These are phyloP conservation scores for Sarocladiaceae sp. DNA, from an alignment of 2,329 filamentous ascomycete species.

Conservation along the genomic window DNA sequence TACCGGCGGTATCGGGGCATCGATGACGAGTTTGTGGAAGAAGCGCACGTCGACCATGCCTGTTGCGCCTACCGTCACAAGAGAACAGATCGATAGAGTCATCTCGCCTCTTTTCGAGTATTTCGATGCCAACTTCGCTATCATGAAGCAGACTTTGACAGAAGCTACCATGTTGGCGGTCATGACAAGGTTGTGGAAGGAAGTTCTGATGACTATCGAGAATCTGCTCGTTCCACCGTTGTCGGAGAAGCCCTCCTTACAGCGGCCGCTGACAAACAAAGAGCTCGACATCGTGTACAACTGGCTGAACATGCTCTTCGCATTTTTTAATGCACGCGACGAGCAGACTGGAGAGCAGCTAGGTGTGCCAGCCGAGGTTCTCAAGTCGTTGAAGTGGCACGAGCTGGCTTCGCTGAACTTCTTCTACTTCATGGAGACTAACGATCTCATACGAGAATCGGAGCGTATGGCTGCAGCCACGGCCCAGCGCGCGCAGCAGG, in stretches of 20 bases:
- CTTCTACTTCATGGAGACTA: slow-evolving; percentile 94
- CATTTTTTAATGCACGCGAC: slow-evolving; percentile 92
- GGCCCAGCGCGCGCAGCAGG: slow-evolving; percentile 68
- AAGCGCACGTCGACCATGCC: slow-evolving; percentile 52
- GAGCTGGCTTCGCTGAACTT: slow-evolving; percentile 95
- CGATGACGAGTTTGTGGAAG: slow-evolving; percentile 66
- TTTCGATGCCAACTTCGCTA: slow-evolving; percentile 97
- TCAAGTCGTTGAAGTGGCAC: slow-evolving; percentile 98
- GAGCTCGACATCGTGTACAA: slow-evolving; percentile 94
- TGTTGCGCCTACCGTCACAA: slow-evolving; percentile 46
- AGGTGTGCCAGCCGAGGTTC: slow-evolving; percentile 83
- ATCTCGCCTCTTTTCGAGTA: slow-evolving; percentile 85
- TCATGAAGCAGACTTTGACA: slow-evolving; percentile 96
- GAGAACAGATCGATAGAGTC: slow-evolving; percentile 72
- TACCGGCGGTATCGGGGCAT: slow-evolving; percentile 64
- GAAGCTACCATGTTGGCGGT: slow-evolving; percentile 97
- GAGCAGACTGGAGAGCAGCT: slow-evolving; percentile 76
- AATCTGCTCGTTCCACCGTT: slow-evolving; percentile 85
- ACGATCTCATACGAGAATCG: slow-evolving; percentile 88
- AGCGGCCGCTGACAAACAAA: slow-evolving; percentile 76
- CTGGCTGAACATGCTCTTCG: slow-evolving; percentile 86
- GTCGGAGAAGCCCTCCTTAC: slow-evolving; percentile 87
- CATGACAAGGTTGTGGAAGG: slow-evolving; percentile 98
- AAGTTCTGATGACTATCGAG: slow-evolving; percentile 89
- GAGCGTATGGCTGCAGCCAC: slow-evolving; percentile 93